Conservation (phyloP, 192 early-diverging fungal species). For the Gigaspora rosea region DNA sequence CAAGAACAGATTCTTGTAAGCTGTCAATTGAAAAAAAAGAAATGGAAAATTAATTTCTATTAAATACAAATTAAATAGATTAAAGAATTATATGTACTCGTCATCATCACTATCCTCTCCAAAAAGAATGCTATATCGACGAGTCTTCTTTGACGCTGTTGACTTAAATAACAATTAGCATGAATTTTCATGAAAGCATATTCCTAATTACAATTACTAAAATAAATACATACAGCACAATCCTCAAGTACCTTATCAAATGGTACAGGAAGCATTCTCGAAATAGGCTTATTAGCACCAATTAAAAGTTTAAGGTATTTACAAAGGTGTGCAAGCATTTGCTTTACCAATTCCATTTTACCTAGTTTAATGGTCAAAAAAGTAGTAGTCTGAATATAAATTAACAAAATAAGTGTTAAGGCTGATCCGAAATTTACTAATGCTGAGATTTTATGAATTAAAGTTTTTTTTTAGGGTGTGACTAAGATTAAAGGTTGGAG, state of each 20-base stretch:
- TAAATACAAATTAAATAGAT: slow-evolving; percentile 10
- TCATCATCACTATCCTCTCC: slow-evolving; percentile 29
- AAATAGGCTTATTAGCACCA: slow-evolving; percentile 50
- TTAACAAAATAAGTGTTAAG: slow-evolving; percentile 15
- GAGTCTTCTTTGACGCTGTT: neutral
- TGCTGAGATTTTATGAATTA: neutral
- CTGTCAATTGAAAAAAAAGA: slow-evolving; percentile 24
- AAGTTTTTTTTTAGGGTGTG: no score
- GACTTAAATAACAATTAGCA: neutral
- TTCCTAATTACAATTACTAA: neutral
- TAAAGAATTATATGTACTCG: slow-evolving; percentile 14
- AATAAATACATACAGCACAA: slow-evolving; percentile 44
- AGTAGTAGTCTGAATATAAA: neutral
- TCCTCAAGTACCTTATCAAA: slow-evolving; percentile 61
- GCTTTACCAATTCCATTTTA: slow-evolving; percentile 67
- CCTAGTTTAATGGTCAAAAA: slow-evolving; percentile 32
- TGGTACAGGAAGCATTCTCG: slow-evolving; percentile 60
- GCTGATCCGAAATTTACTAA: neutral
- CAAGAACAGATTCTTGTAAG: slow-evolving; percentile 34
- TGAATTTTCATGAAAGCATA: neutral
- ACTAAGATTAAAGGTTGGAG: no score
- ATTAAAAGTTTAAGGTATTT: slow-evolving; percentile 59
- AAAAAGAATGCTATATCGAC: slow-evolving; percentile 22
- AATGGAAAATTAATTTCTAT: slow-evolving; percentile 18
- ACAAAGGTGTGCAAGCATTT: slow-evolving; percentile 64